Evolutionary conservation across 805 yeast species (phyloP).

Genomic region (Pichia nanzhaoensis): DNA sequence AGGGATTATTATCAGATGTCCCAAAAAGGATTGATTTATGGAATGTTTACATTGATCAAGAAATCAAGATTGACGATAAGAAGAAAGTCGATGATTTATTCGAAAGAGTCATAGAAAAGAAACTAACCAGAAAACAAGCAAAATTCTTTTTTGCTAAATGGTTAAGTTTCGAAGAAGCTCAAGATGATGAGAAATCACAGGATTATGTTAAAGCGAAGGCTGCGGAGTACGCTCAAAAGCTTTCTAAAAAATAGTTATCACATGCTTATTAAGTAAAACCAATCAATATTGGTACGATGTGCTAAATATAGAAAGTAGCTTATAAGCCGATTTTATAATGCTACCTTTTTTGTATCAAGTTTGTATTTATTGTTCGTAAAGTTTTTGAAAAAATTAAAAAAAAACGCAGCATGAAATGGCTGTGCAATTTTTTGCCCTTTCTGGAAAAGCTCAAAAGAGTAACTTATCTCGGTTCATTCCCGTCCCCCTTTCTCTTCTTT

Average conservation of each 20-base stretch:
- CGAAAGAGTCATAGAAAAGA: slow-evolving; percentile 66
- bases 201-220: slow-evolving; percentile 91
- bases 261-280: background rate
- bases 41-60: slow-evolving; percentile 94
- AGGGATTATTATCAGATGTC: slow-evolving; percentile 82
- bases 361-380: too few relatives aligned
- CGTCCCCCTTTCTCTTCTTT: too few relatives aligned
- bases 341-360: too few relatives aligned
- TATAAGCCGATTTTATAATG: background rate
- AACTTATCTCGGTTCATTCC: too few relatives aligned
- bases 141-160: slow-evolving; percentile 92
- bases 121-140: slow-evolving; percentile 81
- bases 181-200: slow-evolving; percentile 59
- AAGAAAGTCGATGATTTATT: slow-evolving; percentile 69
- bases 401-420: too few relatives aligned
- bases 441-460: too few relatives aligned
- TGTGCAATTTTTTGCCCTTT: too few relatives aligned
- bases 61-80: slow-evolving; percentile 64
- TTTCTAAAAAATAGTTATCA: slow-evolving; percentile 15
- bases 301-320: background rate
- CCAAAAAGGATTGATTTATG: slow-evolving; percentile 90
- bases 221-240: slow-evolving; percentile 47
- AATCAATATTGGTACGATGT: background rate
- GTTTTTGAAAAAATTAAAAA: too few relatives aligned
- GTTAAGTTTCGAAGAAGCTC: slow-evolving; percentile 71